phyloP scores from a whole-genome alignment of 306 rosid species.

The Fagus crenata region DNA sequence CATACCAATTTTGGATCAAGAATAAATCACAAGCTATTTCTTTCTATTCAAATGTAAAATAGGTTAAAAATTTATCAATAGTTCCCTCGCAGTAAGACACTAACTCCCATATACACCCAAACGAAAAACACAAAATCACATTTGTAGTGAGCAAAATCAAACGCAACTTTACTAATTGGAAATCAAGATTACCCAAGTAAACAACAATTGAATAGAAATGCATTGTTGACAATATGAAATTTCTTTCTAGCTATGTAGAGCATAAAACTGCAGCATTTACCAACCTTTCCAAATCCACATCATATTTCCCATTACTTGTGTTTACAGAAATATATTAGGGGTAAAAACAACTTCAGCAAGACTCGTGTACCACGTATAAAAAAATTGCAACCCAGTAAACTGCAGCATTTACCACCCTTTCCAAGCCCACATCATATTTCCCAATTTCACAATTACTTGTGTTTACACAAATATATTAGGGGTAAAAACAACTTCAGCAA shows the following conservation, averaged over 20 bases:
- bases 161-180: not conserved
- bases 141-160: not conserved
- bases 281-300: not conserved
- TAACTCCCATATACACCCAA: no score
- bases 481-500: constrained; percentile 32
- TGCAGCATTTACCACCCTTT: not conserved
- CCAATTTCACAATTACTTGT: constrained; percentile 13
- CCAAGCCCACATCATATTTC: not conserved
- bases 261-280: not conserved
- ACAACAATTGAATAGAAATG: not conserved
- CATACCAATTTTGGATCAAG: no score
- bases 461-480: constrained; percentile 26
- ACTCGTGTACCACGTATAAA: constrained; percentile 39
- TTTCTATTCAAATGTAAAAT: no score
- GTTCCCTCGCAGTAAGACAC: no score
- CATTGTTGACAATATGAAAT: not conserved
- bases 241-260: not conserved
- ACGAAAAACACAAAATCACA: no score
- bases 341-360: constrained; percentile 32
- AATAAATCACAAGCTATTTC: no score
- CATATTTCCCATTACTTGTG: constrained; percentile 8
- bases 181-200: not conserved
- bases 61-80: no score
- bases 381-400: constrained; percentile 35
- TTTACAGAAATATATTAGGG: constrained; percentile 26